These are phyloP conservation scores for Aspergillus fijiensis DNA, from an alignment of 2,329 filamentous ascomycete genomes.

Conservation along the genomic window DNA sequence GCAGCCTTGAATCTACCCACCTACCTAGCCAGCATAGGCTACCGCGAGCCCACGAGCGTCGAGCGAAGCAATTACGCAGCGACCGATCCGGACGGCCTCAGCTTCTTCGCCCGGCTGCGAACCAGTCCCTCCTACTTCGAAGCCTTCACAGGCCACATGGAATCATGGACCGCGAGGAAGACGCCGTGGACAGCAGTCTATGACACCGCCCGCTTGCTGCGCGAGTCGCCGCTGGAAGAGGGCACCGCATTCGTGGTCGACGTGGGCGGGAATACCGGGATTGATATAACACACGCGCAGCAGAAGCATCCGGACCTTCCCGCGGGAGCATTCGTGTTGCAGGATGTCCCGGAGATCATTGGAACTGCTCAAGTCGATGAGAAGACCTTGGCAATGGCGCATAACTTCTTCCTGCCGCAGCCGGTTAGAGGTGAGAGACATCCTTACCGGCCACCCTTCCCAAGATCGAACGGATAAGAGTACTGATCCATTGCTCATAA, in stretches of 20 bases:
- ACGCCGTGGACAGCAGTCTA: conserved; percentile 38
- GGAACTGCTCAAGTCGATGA: conserved; percentile 24
- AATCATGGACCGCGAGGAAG: conserved; percentile 34
- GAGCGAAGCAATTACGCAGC: conserved; percentile 26
- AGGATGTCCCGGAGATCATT: conserved; percentile 42
- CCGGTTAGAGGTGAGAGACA: conserved; percentile 23
- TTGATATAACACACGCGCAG: conserved; percentile 36
- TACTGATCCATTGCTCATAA: neutral
- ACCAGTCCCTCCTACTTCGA: conserved; percentile 29
- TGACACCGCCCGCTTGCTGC: conserved; percentile 23
- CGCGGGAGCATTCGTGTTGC: conserved; percentile 35
- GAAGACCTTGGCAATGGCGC: conserved; percentile 24
- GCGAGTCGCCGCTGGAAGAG: conserved; percentile 17
- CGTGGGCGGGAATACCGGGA: conserved; percentile 41
- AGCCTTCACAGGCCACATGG: conserved; percentile 40
- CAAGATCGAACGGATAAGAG: too few relatives aligned
- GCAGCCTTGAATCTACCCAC: conserved; percentile 32
- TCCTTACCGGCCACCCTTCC: too few relatives aligned
- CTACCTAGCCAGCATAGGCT: conserved; percentile 35
- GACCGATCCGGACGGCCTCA: conserved; percentile 22
- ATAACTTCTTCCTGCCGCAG: conserved; percentile 32
- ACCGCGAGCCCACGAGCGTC: conserved; percentile 33
- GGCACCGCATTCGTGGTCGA: conserved; percentile 38
- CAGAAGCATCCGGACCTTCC: conserved; percentile 34
- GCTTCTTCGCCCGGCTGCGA: conserved; percentile 37